Evolutionary conservation across 163 green algal species (phyloP), one percentile per base, ranked within the genome.

Genomic region (Scenedesmus sp.): DNA sequence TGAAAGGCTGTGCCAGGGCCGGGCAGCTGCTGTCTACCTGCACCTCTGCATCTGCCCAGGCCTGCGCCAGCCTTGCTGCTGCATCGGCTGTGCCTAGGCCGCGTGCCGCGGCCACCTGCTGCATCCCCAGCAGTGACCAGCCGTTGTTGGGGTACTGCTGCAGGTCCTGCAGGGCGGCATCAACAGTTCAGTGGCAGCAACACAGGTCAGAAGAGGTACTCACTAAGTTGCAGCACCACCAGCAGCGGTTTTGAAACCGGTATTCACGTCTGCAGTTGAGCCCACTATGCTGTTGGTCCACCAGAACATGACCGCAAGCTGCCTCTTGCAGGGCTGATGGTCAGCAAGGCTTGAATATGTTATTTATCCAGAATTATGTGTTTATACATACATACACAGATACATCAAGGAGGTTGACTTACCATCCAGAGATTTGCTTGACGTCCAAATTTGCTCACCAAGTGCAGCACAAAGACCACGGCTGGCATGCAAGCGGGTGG

Each of bases 91-190:
- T 35, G 12, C 49, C 86, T 12, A 42, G 12, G n/a, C 33, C 86
- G 7, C 15, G 61, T 49, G 20, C 88, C 65, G 56, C 30, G 33
- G 92, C 79, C 46, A 81, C 84, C n/a, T 92, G 84, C 44, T 42
- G 49, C 35, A 96, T 81, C 2, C 94, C 94, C 24, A 92, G 33
- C 86, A 95, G 88, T 2, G 92, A 92, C 83, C 91, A 94, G n/a
- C 92, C 93, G 79, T 93, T 94, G 43, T 51, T 20, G 20, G 93
- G 93, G 51, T 94, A 84, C 40, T 91, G 86, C 81, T 40, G 51
- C 73, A 96, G 89, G 53, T 95, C 93, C 68, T 93, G 83, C 51
- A 86, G 72, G 9, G 16, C 76, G 26, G 4, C 26, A 59, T 35
- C 40, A 20, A 51, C 35, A 37, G 59, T 24, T 2, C 59, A 33